Conservation (phyloP, 305 asterid genomes). For the Fraxinus velutina region DNA sequence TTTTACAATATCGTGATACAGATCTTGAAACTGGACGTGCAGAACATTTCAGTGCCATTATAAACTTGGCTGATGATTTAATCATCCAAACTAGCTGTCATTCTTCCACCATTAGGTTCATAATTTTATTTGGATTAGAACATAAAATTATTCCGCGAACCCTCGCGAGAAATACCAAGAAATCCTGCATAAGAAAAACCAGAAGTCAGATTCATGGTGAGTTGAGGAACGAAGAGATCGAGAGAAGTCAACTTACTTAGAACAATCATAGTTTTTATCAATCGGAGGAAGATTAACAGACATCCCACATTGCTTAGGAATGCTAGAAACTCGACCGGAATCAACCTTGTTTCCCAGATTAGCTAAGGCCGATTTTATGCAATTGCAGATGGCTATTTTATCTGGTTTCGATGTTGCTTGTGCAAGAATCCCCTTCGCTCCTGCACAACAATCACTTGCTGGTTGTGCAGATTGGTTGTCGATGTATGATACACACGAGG, state of each 20-base stretch:
- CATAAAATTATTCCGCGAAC: neutral
- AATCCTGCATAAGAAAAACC: conserved; percentile 6
- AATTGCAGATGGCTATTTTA: conserved; percentile 23
- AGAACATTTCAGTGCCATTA: neutral
- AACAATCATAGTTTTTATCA: conserved; percentile 20
- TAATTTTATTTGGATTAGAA: neutral
- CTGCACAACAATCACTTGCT: conserved; percentile 22
- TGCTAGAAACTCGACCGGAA: conserved; percentile 4
- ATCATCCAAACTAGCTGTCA: neutral
- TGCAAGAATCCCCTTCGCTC: conserved; percentile 9
- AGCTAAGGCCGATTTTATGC: conserved; percentile 23
- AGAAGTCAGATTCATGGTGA: neutral
- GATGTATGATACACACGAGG: conserved; percentile 21
- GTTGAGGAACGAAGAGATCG: neutral
- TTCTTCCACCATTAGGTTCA: neutral
- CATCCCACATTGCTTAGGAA: conserved; percentile 28
- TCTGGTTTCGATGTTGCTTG: neutral
- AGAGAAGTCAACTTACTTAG: conserved; percentile 5
- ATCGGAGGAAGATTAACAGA: conserved; percentile 18
- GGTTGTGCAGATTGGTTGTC: neutral
- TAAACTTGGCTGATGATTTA: neutral
- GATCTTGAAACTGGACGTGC: neutral
- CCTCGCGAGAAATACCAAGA: neutral
- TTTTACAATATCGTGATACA: neutral
- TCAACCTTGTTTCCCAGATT: neutral